phyloP scores from a whole-genome alignment of 257 asterid species.

The Capsicum pubescens region DNA sequence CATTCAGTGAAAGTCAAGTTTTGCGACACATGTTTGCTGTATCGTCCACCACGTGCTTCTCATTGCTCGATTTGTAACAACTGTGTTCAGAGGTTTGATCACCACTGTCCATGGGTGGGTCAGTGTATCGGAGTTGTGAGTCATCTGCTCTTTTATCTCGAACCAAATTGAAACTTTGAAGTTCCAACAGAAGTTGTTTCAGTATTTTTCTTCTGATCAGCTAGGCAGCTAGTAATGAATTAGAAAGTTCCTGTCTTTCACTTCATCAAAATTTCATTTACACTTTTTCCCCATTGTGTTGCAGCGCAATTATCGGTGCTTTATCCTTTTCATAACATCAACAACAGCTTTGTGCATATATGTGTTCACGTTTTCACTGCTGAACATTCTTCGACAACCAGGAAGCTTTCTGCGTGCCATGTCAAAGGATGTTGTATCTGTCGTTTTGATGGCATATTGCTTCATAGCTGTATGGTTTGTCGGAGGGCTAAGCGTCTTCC shows the following conservation, averaged over 20 bases:
- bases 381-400: conserved; percentile 56
- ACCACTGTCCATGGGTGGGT: conserved; percentile 98
- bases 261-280: not conserved
- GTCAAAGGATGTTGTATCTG: conserved; percentile 64
- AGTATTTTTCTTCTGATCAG: not conserved
- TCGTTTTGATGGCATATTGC: conserved; percentile 67
- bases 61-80: conserved; percentile 98
- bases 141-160: not conserved
- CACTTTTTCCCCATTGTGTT: conserved; percentile 28
- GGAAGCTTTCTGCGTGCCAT: conserved; percentile 58
- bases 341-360: conserved; percentile 77
- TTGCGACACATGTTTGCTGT: conserved; percentile 84
- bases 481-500: conserved; percentile 86
- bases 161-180: too few relatives aligned
- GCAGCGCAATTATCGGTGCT: conserved; percentile 91
- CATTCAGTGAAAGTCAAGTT: conserved; percentile 69
- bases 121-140: conserved; percentile 93
- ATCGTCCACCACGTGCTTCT: conserved; percentile 94
- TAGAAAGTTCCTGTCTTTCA: not conserved
- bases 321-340: conserved; percentile 73
- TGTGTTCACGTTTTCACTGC: conserved; percentile 84
- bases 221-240: not conserved
- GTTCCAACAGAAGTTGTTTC: too few relatives aligned
- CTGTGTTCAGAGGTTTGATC: conserved; percentile 95
- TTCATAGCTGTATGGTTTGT: conserved; percentile 89